Base-by-base conservation (phyloP, 2,329 filamentous ascomycete genomes). In the Calonectria hongkongensis region DNA sequence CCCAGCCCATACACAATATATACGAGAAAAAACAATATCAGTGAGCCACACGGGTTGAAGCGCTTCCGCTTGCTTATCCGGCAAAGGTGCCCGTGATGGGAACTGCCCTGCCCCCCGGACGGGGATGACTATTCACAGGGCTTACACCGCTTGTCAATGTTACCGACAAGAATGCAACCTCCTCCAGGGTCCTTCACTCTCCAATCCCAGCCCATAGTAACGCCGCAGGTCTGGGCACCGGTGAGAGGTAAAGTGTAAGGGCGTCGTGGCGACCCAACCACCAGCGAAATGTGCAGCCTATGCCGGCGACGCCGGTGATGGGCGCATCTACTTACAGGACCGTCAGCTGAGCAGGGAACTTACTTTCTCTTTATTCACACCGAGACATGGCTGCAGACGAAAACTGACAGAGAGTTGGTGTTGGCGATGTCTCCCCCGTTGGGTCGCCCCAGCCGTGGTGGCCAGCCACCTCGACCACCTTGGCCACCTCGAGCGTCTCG, bases 351-450 rank as follows among this genome's bases (percentile, higher is more conserved):
- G 36, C 33, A 60, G 54, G 54, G 54, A 36, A 36, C 33, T 45
- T 45, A 18, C 43, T 45, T 45, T 45, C n/a, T 45, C n/a, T 9
- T 45, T 9, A 41, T 60, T 60, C 36, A 60, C 54, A n/a, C 54
- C 54, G 54, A 60, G 54, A 60, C 54, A 60, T 41, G 54, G 54
- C 54, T 60, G 54, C 33, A 39, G 36, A 36, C 25, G 54, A 60
- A 60, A 60, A 60, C 21, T 60, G 54, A 60, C 54, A 39, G 54
- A 33, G 39, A 39, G 16, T 41, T n/a, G 16, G 21, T 15, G 25
- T n/a, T 25, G 12, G 15, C n/a, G 33, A 39, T 60, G 33, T 18
- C 25, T 39, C 33, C 33, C 28, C 33, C n/a, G 33, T 39, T 25
- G n/a, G n/a, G 36, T 60, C 36, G 33, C 36, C 54, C 21, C 33